Percentiles rank a stretch among this genome's conserved stretches.
These are phyloP conservation scores for Oryza punctata DNA, from an alignment of 176 grass and related monocot genomes.

Conservation along the genomic window DNA sequence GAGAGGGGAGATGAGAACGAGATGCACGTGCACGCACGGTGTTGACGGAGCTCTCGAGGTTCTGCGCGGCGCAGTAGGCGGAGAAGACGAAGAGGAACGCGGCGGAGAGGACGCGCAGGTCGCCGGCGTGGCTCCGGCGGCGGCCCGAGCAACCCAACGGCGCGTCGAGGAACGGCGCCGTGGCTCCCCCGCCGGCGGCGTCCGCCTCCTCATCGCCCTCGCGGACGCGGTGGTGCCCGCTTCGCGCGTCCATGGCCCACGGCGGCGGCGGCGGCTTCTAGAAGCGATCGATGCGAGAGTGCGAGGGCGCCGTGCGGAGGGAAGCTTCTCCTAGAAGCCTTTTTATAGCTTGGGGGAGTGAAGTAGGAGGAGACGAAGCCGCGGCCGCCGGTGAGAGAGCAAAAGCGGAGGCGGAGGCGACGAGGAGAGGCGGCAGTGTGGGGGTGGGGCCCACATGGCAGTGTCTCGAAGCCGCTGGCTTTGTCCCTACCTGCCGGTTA, in stretches of 20 bases:
- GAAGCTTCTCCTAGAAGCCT: slow-evolving; percentile 32
- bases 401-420: neutral
- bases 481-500: neutral
- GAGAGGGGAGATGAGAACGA: neutral
- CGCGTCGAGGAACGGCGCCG: slow-evolving; percentile 26
- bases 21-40: slow-evolving; percentile 30
- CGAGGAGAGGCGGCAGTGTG: neutral
- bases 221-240: slow-evolving; percentile 20
- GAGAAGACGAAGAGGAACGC: slow-evolving; percentile 97
- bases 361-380: neutral
- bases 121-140: slow-evolving; percentile 51
- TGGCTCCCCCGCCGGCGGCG: neutral
- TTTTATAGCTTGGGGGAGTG: slow-evolving; percentile 22
- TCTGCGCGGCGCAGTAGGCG: slow-evolving; percentile 77
- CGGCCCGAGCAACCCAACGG: neutral
- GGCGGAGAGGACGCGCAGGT: slow-evolving; percentile 66
- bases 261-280: neutral
- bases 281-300: neutral
- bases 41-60: slow-evolving; percentile 86
- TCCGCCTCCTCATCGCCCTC: slow-evolving; percentile 13
- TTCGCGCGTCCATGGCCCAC: slow-evolving; percentile 25
- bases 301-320: neutral
- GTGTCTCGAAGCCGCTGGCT: neutral
- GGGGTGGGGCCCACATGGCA: slow-evolving; percentile 1
- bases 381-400: neutral